phyloP scores from a whole-genome alignment of 1,284 basidiomycete genomes.

The Fomitiporia mediterranea region DNA sequence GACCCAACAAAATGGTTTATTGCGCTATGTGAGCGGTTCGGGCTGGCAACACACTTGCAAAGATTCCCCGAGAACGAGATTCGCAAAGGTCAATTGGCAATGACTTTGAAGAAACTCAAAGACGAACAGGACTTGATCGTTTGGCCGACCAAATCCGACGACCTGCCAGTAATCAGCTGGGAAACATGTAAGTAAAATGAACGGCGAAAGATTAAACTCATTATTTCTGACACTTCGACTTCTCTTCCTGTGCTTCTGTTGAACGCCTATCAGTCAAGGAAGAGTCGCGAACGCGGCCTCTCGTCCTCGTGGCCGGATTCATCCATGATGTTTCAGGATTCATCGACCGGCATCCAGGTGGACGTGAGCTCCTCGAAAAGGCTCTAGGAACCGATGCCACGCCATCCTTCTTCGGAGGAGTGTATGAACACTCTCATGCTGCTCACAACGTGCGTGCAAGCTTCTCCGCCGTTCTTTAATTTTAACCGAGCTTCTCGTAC shows the following conservation, averaged over 20 bases:
- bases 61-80: conserved; percentile 88
- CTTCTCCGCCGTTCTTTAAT: neutral
- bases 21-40: conserved; percentile 51
- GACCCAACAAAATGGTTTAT: conserved; percentile 85
- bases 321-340: conserved; percentile 83
- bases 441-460: conserved; percentile 66
- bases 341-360: conserved; percentile 79
- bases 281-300: conserved; percentile 57
- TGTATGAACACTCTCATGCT: conserved; percentile 81
- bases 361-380: conserved; percentile 53
- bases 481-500: neutral
- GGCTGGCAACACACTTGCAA: conserved; percentile 73
- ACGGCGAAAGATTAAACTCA: too few species aligned
- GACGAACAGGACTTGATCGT: conserved; percentile 55
- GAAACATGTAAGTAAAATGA: conserved; percentile 60
- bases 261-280: conserved; percentile 47
- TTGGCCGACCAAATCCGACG: conserved; percentile 64
- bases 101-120: conserved; percentile 78
- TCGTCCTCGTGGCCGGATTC: conserved; percentile 79
- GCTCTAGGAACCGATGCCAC: conserved; percentile 81
- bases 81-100: conserved; percentile 73
- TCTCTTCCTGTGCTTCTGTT: conserved; percentile 7
- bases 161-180: conserved; percentile 79
- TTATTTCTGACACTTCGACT: conserved; percentile 2
- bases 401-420: conserved; percentile 78